Percentiles rank a stretch among this genome's conserved stretches.
Evolutionary conservation across 176 grass and related monocot species (phyloP).

Genomic region (Otatea glauca): DNA sequence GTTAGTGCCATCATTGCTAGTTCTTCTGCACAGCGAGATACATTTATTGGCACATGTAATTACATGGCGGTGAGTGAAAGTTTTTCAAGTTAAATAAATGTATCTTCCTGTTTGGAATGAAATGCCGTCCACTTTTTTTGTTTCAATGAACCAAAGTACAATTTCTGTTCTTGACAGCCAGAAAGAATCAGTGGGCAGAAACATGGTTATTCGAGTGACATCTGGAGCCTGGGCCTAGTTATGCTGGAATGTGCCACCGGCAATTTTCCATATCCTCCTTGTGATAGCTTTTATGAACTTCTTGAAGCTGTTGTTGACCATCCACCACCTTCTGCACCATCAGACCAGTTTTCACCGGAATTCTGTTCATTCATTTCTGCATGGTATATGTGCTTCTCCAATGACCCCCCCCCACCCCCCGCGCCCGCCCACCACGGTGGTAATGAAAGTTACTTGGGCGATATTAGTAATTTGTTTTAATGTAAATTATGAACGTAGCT

Average conservation of each 20-base stretch:
- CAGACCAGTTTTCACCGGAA: slow-evolving; percentile 73
- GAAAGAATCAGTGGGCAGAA: slow-evolving; percentile 84
- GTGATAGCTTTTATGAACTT: slow-evolving; percentile 83
- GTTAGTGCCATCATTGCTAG: slow-evolving; percentile 85
- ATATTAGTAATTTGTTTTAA: background rate
- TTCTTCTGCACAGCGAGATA: slow-evolving; percentile 82
- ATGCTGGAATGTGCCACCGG: slow-evolving; percentile 90
- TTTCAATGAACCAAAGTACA: slow-evolving; percentile 14
- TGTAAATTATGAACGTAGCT: background rate
- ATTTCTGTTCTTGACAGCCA: slow-evolving; percentile 65
- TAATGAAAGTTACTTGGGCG: slow-evolving; percentile 2
- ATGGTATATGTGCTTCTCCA: slow-evolving; percentile 57
- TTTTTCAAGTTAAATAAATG: background rate
- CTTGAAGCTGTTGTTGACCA: slow-evolving; percentile 82
- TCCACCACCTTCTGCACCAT: slow-evolving; percentile 68
- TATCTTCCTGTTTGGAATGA: slow-evolving; percentile 6
- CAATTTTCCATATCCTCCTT: slow-evolving; percentile 79
- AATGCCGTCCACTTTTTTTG: background rate
- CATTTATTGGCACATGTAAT: slow-evolving; percentile 79
- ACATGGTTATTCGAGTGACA: slow-evolving; percentile 87
- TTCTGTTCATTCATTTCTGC: slow-evolving; percentile 89
- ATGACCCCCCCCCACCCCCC: background rate
- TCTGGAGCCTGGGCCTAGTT: slow-evolving; percentile 92
- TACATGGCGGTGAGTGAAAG: slow-evolving; percentile 91
- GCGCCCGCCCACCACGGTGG: no score